Evolutionary conservation across 306 rosid species (phyloP).

Genomic region (Begonia peltatifolia): DNA sequence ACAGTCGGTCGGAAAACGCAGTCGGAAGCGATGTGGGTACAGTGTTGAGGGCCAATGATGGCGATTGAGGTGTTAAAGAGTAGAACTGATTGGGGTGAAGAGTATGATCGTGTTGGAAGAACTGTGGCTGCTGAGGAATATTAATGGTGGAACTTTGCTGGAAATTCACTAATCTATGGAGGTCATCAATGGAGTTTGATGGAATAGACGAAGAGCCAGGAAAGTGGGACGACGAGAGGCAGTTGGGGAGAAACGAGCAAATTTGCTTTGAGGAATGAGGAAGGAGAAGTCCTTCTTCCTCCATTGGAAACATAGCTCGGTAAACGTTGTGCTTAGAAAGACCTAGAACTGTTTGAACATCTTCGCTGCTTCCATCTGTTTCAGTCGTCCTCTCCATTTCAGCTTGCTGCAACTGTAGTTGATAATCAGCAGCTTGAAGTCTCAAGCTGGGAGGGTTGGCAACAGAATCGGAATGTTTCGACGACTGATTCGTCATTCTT

Average conservation of each 20-base stretch:
- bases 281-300: conserved; percentile 29
- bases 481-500: conserved; percentile 9
- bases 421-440: not conserved
- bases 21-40: conserved; percentile 39
- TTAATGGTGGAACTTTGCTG: conserved; percentile 21
- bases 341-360: conserved; percentile 40
- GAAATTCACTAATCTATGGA: conserved; percentile 46
- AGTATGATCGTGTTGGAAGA: conserved; percentile 14
- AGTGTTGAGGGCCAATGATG: conserved; percentile 18
- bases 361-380: conserved; percentile 29
- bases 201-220: conserved; percentile 17
- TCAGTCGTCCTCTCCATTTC: conserved; percentile 20
- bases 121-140: conserved; percentile 16
- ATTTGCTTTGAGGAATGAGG: conserved; percentile 9
- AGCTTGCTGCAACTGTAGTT: conserved; percentile 13
- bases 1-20: conserved; percentile 58
- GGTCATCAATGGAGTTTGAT: conserved; percentile 44
- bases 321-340: conserved; percentile 37
- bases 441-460: not conserved
- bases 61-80: conserved; percentile 22
- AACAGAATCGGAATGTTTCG: not conserved
- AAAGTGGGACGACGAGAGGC: conserved; percentile 11
- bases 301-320: conserved; percentile 15
- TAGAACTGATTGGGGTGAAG: conserved; percentile 23
- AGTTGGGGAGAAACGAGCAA: conserved; percentile 2